These are phyloP conservation scores for Alternaria brassicicola DNA, from an alignment of 2,329 filamentous ascomycete genomes.

Conservation along the genomic window DNA sequence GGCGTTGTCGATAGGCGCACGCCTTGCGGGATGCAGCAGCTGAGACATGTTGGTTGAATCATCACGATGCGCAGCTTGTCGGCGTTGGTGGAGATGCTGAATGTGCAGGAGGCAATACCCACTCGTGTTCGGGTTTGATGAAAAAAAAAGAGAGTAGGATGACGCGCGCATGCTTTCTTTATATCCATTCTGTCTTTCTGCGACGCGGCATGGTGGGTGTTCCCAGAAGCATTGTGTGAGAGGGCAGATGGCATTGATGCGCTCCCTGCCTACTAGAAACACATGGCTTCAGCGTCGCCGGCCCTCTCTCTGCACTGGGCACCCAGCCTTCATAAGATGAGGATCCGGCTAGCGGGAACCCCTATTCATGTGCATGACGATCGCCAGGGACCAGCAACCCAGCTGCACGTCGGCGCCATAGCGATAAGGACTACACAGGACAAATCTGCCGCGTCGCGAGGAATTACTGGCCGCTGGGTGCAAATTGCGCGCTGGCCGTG, in stretches of 20 bases:
- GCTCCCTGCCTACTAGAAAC: conserved; percentile 1
- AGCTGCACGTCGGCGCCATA: conserved; percentile 5
- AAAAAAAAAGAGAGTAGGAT: neutral
- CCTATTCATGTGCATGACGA: conserved; percentile 9
- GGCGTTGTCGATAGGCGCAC: conserved; percentile 12
- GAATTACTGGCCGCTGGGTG: neutral
- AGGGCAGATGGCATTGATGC: conserved; percentile 24
- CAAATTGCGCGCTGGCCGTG: conserved; percentile 5
- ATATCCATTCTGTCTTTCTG: neutral
- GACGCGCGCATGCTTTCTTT: neutral
- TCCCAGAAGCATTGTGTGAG: conserved; percentile 10
- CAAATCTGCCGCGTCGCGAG: neutral
- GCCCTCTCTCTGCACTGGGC: conserved; percentile 12
- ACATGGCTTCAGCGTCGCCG: conserved; percentile 9
- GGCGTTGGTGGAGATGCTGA: neutral
- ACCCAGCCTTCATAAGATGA: conserved; percentile 16
- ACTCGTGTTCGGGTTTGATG: neutral
- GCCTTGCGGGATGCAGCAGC: neutral
- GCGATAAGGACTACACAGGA: neutral
- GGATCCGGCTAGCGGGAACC: conserved; percentile 15
- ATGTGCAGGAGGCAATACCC: neutral
- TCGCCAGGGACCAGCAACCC: neutral
- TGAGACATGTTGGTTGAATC: neutral
- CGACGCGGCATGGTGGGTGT: conserved; percentile 21
- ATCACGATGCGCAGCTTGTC: neutral